A percentile compares a stretch with the other conserved stretches of the same genome.
phyloP scores from a whole-genome alignment of 2,329 filamentous ascomycete genomes.

The Bisporella sp. region DNA sequence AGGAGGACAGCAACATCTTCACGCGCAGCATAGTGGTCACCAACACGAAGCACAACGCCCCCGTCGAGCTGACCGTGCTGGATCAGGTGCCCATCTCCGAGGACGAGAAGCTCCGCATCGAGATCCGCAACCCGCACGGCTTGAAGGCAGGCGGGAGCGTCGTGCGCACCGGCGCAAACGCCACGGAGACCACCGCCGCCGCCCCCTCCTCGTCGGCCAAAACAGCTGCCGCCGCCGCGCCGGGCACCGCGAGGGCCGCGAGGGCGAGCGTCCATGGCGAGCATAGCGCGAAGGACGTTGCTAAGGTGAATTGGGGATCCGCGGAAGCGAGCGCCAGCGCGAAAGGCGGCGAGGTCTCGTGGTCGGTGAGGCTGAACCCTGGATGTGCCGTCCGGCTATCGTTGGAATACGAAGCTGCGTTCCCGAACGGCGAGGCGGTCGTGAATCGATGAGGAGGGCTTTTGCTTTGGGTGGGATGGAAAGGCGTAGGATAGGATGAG shows the following conservation, averaged over 20 bases:
- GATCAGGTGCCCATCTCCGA: conserved; percentile 58
- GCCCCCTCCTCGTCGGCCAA: background rate
- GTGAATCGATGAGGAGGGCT: conserved; percentile 9
- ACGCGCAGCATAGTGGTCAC: conserved; percentile 40
- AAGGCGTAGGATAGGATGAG: too few species aligned
- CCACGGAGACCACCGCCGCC: background rate
- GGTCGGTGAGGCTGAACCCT: conserved; percentile 51
- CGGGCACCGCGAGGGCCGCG: conserved; percentile 10
- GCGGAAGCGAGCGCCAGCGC: conserved; percentile 42
- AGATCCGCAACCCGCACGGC: conserved; percentile 41
- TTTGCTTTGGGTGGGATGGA: background rate
- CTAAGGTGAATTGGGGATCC: conserved; percentile 41
- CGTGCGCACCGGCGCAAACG: conserved; percentile 30
- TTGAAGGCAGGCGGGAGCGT: conserved; percentile 33
- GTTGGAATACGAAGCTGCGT: conserved; percentile 54
- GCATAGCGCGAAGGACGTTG: conserved; percentile 22
- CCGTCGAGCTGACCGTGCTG: conserved; percentile 42
- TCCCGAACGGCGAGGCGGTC: conserved; percentile 44
- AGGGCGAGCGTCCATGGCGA: conserved; percentile 12
- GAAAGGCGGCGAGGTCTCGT: conserved; percentile 50
- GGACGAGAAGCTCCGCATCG: conserved; percentile 49
- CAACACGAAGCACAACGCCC: conserved; percentile 39
- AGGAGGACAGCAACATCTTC: conserved; percentile 45
- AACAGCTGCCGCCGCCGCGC: background rate
- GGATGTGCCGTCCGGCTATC: conserved; percentile 49